Evolutionary conservation across 768 basidiomycete genomes (phyloP).

Genomic region (Tephrocybe sp.): DNA sequence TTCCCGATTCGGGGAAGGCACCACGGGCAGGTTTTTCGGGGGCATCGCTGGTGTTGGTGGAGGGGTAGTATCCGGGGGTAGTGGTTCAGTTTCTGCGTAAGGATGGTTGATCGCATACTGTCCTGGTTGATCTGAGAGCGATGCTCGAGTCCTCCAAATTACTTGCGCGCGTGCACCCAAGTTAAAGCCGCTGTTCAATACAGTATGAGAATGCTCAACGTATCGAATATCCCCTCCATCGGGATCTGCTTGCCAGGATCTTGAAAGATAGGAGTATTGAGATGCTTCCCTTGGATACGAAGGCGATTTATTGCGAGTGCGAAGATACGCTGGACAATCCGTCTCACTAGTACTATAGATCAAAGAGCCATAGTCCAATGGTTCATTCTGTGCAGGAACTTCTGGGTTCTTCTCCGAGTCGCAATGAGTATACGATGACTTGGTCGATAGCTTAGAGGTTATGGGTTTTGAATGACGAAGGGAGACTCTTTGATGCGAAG

Average conservation of each 20-base stretch:
- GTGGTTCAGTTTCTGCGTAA: slow-evolving; percentile 5
- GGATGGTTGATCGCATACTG: neutral
- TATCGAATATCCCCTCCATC: neutral
- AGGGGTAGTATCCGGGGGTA: slow-evolving; percentile 1
- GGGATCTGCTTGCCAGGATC: neutral
- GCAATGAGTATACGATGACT: too few species aligned
- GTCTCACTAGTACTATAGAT: neutral
- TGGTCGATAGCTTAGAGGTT: too few species aligned
- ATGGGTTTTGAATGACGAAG: too few species aligned
- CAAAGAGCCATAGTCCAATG: too few species aligned
- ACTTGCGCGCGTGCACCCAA: neutral
- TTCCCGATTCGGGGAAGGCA: neutral
- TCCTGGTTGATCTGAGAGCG: neutral
- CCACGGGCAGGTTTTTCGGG: neutral
- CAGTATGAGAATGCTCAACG: neutral
- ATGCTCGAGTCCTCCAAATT: neutral
- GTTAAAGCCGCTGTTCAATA: neutral
- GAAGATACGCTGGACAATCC: neutral
- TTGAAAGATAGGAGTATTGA: too few species aligned
- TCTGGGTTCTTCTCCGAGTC: too few species aligned
- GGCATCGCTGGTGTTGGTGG: neutral
- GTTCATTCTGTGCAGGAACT: too few species aligned
- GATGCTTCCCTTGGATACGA: too few species aligned
- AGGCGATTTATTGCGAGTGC: too few species aligned
- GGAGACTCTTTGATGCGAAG: too few species aligned